Evolutionary conservation across 306 rosid species (phyloP), one percentile per base, ranked within the genome.

Genomic region (Morella rubra): DNA sequence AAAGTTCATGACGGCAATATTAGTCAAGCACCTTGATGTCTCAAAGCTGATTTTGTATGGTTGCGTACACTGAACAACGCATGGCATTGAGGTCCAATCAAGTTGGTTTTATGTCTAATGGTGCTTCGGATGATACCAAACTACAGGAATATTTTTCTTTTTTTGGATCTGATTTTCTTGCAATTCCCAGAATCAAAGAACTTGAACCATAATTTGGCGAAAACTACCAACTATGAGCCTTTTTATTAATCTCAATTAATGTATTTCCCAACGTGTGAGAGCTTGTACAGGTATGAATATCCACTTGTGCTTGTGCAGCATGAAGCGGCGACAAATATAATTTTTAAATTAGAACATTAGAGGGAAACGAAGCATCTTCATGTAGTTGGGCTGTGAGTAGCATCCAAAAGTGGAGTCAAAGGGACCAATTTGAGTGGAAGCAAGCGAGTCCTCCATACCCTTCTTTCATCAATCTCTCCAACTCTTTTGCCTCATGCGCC

Each of bases 391-490:
- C 67, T 70, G 74, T 81, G 84, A 84, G 75, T 45, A 64, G 76
- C 80, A 81, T 86, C 84, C 85, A 85, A 86, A 90, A 80, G 70
- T 81, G 61, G 84, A 84, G 87, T 92, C 93, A 92, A 86, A 88
- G 92, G 6, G 91, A 77, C 93, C 93, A 92, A 67, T 62, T 83
- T 90, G 95, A 84, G 84, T 90, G 92, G 85, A 85, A 86, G 85
- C 88, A 78, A 73, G 85, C 80, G 44, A 76, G 72, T 84, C 88
- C 91, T 81, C 89, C 96, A 90, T 84, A 78, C 47, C 88, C 96
- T 84, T 83, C 97, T 82, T 79, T 89, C 79, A 74, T 86, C 83
- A 89, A 73, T 80, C 79, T 88, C 58, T 75, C 89, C 81, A 88
- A 76, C 76, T 87, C 93, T 78, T 76, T 88, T 84, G 95, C 91